Conservation (phyloP, 2,329 filamentous ascomycete species). For the Lasiodiplodia sp. region DNA sequence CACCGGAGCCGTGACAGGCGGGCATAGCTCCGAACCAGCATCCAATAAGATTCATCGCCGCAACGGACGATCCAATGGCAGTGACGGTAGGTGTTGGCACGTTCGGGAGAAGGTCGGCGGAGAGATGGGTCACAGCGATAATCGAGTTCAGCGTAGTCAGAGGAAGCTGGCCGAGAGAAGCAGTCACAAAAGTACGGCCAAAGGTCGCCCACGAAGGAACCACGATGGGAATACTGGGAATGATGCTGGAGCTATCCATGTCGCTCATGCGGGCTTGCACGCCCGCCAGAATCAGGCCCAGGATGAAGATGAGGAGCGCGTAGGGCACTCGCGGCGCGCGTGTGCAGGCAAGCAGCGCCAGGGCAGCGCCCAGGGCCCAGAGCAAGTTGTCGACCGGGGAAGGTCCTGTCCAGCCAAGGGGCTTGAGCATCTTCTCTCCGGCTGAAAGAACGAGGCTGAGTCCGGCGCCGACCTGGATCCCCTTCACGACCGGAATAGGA, state of each 20-base stretch:
- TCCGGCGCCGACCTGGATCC: conserved; percentile 92
- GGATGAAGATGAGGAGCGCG: conserved; percentile 73
- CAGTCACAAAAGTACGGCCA: conserved; percentile 66
- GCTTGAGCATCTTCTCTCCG: conserved; percentile 70
- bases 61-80: conserved; percentile 80
- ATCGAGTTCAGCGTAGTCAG: conserved; percentile 93
- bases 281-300: conserved; percentile 72
- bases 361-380: conserved; percentile 77
- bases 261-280: conserved; percentile 36
- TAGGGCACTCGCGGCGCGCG: conserved; percentile 74
- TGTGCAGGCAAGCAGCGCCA: conserved; percentile 73
- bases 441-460: conserved; percentile 82
- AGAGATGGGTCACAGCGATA: conserved; percentile 82
- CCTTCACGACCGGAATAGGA: conserved; percentile 88
- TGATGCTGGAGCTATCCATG: conserved; percentile 31
- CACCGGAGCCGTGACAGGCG: conserved; percentile 90
- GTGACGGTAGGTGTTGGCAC: conserved; percentile 67
- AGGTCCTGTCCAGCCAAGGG: conserved; percentile 72
- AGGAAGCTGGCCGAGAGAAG: conserved; percentile 84
- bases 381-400: conserved; percentile 77
- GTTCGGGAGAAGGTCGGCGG: conserved; percentile 76
- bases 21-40: conserved; percentile 97
- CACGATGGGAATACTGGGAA: conserved; percentile 54
- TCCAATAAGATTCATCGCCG: conserved; percentile 80
- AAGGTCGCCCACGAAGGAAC: conserved; percentile 56